Evolutionary conservation across 2,329 filamentous ascomycete species (phyloP).

Genomic region (Phyllachora maydis): DNA sequence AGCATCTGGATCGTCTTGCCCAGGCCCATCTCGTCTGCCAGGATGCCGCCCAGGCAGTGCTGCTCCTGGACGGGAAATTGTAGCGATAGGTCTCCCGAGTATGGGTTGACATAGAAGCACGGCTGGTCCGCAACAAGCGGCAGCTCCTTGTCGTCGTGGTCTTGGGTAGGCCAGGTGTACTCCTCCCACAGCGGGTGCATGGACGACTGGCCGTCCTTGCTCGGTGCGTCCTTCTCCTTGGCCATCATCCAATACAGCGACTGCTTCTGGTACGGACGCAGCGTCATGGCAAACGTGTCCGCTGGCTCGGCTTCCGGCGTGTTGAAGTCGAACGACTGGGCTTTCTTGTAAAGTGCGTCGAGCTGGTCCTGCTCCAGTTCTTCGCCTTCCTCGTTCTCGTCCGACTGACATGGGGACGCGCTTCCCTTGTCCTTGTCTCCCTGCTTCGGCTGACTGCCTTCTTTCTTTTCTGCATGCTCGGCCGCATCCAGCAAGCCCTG

Average conservation of each 20-base stretch:
- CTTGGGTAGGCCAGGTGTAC: slow-evolving; percentile 73
- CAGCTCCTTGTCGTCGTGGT: slow-evolving; percentile 64
- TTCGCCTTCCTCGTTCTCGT: slow-evolving; percentile 63
- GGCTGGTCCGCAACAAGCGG: slow-evolving; percentile 42
- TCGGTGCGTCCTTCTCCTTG: slow-evolving; percentile 68
- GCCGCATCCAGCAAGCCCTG: slow-evolving; percentile 72
- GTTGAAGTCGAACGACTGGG: slow-evolving; percentile 88
- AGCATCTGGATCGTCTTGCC: slow-evolving; percentile 98
- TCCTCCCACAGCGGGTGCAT: slow-evolving; percentile 99
- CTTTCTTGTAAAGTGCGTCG: slow-evolving; percentile 84
- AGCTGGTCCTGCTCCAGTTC: slow-evolving; percentile 92
- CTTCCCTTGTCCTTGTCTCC: slow-evolving; percentile 10
- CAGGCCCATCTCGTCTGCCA: too few relatives aligned
- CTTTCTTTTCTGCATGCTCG: slow-evolving; percentile 64
- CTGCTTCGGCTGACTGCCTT: slow-evolving; percentile 25
- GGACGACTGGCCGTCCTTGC: slow-evolving; percentile 45
- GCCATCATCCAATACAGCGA: slow-evolving; percentile 90
- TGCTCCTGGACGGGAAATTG: slow-evolving; percentile 89
- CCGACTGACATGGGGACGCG: slow-evolving; percentile 34
- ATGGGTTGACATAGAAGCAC: slow-evolving; percentile 89
- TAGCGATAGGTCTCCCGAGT: slow-evolving; percentile 81
- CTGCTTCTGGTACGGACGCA: slow-evolving; percentile 90
- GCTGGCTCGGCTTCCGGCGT: slow-evolving; percentile 75
- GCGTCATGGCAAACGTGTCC: slow-evolving; percentile 58
- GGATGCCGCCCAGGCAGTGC: slow-evolving; percentile 77